Percentiles rank a stretch among this genome's conserved stretches.
Evolutionary conservation across 306 rosid species (phyloP).

Genomic region (Arachis hypogaea): DNA sequence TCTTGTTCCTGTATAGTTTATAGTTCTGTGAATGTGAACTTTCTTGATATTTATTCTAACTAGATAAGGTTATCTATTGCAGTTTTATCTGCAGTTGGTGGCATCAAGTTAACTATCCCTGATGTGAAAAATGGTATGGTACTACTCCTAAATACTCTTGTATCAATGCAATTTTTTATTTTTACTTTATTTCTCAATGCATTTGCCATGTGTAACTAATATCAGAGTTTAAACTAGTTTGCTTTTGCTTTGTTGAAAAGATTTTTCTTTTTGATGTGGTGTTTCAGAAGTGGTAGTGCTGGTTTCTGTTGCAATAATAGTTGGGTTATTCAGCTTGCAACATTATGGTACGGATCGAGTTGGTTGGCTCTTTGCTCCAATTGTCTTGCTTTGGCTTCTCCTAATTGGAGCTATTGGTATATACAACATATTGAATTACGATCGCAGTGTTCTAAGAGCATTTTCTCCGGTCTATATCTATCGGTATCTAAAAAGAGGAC

Average conservation of each 20-base stretch:
- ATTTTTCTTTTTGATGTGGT: background rate
- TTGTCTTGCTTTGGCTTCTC: constrained; percentile 93
- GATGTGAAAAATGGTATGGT: constrained; percentile 56
- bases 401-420: constrained; percentile 90
- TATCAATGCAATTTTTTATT: constrained; percentile 36
- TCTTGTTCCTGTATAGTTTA: constrained; percentile 18
- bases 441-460: constrained; percentile 68
- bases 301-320: constrained; percentile 80
- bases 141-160: constrained; percentile 26
- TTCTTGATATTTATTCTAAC: background rate
- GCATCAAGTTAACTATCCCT: constrained; percentile 77
- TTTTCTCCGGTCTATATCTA: constrained; percentile 78
- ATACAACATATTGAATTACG: constrained; percentile 77
- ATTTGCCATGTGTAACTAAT: background rate
- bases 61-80: constrained; percentile 3
- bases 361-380: constrained; percentile 98
- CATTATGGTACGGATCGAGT: constrained; percentile 94
- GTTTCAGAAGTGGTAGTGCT: constrained; percentile 75
- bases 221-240: constrained; percentile 5
- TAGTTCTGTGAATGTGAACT: constrained; percentile 6
- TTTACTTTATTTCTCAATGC: background rate
- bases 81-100: constrained; percentile 97
- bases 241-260: constrained; percentile 12
- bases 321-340: constrained; percentile 91
- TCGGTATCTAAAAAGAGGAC: constrained; percentile 70